phyloP scores from a whole-genome alignment of 2,329 filamentous ascomycete species.

The Diaporthe eres region DNA sequence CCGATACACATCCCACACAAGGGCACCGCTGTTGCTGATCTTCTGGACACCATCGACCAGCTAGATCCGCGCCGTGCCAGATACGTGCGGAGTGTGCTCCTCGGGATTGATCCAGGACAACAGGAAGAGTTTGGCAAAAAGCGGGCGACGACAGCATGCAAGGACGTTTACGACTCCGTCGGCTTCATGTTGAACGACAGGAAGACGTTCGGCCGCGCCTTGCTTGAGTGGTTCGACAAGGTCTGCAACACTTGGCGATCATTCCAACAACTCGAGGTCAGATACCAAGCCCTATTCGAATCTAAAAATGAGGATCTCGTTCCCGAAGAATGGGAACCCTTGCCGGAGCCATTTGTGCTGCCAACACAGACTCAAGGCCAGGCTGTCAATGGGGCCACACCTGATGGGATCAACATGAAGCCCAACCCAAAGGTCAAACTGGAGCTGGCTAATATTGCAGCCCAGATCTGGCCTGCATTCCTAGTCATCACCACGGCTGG shows the following conservation, averaged over 20 bases:
- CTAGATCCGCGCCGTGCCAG: neutral
- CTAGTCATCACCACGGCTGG: neutral
- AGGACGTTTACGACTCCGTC: neutral
- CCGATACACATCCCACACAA: neutral
- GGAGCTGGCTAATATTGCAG: neutral
- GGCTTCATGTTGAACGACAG: neutral
- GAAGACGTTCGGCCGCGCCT: neutral
- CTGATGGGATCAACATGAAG: neutral
- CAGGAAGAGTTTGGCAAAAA: neutral
- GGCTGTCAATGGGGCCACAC: neutral
- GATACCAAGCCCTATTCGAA: neutral
- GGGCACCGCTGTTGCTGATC: neutral
- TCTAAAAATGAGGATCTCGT: neutral
- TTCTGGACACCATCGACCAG: neutral
- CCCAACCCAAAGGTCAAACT: neutral
- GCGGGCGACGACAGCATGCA: neutral
- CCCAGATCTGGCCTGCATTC: neutral
- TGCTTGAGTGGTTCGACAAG: neutral
- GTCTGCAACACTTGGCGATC: neutral
- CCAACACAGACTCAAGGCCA: neutral
- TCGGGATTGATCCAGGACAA: neutral
- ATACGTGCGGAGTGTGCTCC: neutral
- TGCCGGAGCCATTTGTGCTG: neutral
- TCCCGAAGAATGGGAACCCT: neutral
- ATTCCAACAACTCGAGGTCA: neutral